Percentiles rank a stretch among this genome's conserved stretches.
Conservation (phyloP, 2,329 filamentous ascomycete genomes). For the Phoma sp. region DNA sequence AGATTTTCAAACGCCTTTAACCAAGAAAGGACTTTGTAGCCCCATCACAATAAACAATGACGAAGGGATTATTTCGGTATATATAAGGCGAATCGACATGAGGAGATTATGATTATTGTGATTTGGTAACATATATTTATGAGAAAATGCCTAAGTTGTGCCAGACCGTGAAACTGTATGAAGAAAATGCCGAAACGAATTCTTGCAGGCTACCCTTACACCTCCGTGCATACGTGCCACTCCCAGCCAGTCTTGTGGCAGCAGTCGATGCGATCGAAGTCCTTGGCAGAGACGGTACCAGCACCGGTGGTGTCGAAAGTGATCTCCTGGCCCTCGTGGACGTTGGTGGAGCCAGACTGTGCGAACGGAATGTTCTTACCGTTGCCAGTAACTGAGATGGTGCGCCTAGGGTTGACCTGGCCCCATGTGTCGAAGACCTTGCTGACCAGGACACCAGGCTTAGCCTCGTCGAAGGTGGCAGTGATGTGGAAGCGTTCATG, state of each 20-base stretch:
- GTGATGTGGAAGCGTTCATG: conserved; percentile 3
- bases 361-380: not conserved
- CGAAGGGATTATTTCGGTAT: no score
- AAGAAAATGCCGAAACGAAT: no score
- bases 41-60: no score
- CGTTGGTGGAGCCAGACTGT: not conserved
- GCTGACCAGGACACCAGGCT: not conserved
- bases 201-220: not conserved
- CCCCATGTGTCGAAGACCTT: conserved; percentile 1
- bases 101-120: no score
- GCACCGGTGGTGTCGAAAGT: not conserved
- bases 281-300: not conserved
- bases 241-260: not conserved
- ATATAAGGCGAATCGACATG: no score
- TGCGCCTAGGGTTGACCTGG: not conserved
- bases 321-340: conserved; percentile 1
- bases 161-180: no score
- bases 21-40: no score
- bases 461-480: conserved; percentile 2
- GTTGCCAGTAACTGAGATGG: not conserved
- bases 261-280: conserved; percentile 7
- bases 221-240: conserved; percentile 7
- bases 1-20: no score
- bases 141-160: no score
- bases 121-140: no score